A percentile compares a stretch with the other conserved stretches of the same genome.
Evolutionary conservation across 148 eudicot species (phyloP).

Genomic region (Drosera capensis): DNA sequence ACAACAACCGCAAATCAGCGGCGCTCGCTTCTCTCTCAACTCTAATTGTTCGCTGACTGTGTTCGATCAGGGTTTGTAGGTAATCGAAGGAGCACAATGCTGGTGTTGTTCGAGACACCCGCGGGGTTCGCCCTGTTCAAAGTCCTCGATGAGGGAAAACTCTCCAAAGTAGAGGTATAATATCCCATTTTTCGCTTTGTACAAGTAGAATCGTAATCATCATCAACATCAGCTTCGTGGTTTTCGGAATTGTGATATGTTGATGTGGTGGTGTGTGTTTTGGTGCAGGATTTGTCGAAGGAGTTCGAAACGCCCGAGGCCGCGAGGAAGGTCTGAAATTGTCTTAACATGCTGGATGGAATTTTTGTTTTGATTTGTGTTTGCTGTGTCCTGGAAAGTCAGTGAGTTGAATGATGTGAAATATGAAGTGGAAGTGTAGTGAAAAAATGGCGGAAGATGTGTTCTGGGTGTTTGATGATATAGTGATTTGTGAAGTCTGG

Average conservation of each 20-base stretch:
- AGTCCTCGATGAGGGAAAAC: conserved; percentile 80
- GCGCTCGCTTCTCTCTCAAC: no score
- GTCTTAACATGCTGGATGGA: no score
- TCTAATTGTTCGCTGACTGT: no score
- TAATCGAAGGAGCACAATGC: no score
- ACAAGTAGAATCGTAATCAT: neutral
- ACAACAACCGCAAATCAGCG: no score
- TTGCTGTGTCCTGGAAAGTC: neutral
- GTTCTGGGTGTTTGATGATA: no score
- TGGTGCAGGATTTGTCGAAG: conserved; percentile 62
- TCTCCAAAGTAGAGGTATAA: conserved; percentile 58
- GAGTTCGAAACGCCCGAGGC: conserved; percentile 54
- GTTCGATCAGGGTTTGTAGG: no score
- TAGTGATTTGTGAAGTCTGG: no score
- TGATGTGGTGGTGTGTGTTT: neutral
- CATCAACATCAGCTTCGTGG: neutral
- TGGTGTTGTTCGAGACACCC: conserved; percentile 68
- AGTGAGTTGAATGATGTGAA: neutral
- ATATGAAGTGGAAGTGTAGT: no score
- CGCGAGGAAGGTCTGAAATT: conserved; percentile 51
- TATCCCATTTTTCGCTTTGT: neutral
- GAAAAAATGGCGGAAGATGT: no score
- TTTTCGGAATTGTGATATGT: neutral
- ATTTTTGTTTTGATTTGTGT: neutral
- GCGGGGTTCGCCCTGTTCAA: conserved; percentile 90